Percentiles rank a stretch among this genome's conserved stretches.
Conservation (phyloP, 768 basidiomycete genomes). For the Tephrocybe sp. region DNA sequence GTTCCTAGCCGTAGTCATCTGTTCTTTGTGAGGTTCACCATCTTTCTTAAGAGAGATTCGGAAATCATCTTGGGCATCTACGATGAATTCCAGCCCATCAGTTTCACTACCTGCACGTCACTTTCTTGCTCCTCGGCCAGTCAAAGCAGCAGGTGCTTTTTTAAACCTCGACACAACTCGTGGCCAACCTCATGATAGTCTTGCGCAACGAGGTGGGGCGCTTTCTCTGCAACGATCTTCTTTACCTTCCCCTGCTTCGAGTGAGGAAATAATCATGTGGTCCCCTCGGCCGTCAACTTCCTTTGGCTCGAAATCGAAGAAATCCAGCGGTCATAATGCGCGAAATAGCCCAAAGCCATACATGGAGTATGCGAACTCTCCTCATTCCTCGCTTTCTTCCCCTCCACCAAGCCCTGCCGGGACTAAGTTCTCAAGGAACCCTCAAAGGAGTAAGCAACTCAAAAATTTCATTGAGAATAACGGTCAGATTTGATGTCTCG, state of each 20-base stretch:
- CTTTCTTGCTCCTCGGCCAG: background rate
- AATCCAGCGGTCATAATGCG: no score
- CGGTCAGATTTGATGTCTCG: background rate
- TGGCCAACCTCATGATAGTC: slow-evolving; percentile 31
- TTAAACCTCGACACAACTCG: slow-evolving; percentile 31
- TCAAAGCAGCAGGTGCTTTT: background rate
- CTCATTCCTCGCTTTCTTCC: background rate
- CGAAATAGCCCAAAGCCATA: background rate
- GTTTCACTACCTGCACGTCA: background rate
- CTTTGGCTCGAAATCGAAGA: background rate
- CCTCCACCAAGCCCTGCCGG: slow-evolving; percentile 1
- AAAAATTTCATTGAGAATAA: background rate
- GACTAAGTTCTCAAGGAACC: background rate
- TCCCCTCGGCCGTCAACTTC: background rate
- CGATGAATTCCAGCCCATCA: background rate
- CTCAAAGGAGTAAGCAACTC: background rate
- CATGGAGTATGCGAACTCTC: background rate
- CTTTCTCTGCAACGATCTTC: background rate
- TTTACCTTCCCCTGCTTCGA: slow-evolving; percentile 2
- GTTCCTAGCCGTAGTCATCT: no score
- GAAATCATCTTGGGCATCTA: background rate
- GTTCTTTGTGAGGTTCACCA: no score
- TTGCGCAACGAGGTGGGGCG: no score
- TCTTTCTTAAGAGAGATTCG: background rate
- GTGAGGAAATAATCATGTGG: slow-evolving; percentile 1